Base-by-base conservation (phyloP, 129 eudicot genomes). In the Arctium lappa region DNA sequence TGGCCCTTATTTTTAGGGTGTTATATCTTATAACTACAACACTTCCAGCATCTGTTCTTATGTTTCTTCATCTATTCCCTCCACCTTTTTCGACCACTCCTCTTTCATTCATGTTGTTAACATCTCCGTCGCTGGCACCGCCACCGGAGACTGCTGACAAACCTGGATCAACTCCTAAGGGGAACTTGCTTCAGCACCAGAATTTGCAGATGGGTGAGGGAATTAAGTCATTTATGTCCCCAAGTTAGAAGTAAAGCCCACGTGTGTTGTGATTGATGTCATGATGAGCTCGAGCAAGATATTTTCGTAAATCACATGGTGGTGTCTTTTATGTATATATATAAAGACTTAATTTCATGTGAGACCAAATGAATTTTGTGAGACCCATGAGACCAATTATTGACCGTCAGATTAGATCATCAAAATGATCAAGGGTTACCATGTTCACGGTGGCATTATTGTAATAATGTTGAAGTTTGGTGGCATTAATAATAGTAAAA, bases 51-150 rank as follows among this genome's bases (percentile, higher is more conserved):
- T 92, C 75, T 87, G 90, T 10, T 84, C 97, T 9, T 80, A 90
- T 18, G 90, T 92, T 8, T 89, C 93, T 36, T 89, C 97, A 63
- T 90, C 97, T 11, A 16, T 90, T 5, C 90, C 97, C 42, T 71
- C 92, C 37, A 38, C 84, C 38, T 85, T 90, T 69, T 70, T 80
- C 75, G 29, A 37, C 80, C 79, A 87, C 75, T 90, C 92, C 1
- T 83, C 88, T 11, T 72, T 75, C 1, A 60, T 91, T 18, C 69
- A 81, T 0, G 82, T 93, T 0, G 78, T 81, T 13, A 84, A 88
- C 66, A 85, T 89, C 8, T 72, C 87, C 0, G 79, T 76, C 16
- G 72, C 86, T 13, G 46, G 65, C 93, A 4, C 79, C 89, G 0
- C 88, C 88, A 48, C 88, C 86, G 8, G 74, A 76, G 27, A 32